Conservation (phyloP, 169 alveolate genomes). For the Blepharisma undulans region DNA sequence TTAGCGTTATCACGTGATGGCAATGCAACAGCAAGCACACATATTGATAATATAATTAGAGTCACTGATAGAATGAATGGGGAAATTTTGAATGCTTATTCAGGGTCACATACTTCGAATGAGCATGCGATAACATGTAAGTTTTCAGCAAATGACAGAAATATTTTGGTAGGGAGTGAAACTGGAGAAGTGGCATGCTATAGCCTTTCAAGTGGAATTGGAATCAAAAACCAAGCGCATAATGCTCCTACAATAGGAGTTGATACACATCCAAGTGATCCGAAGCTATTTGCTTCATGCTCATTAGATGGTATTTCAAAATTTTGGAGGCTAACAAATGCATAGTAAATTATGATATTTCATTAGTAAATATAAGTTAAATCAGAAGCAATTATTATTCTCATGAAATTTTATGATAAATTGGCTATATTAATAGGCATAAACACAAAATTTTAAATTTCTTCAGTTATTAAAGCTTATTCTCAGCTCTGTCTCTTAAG, state of each 20-base stretch:
- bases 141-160: background rate
- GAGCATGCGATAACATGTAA: background rate
- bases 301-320: background rate
- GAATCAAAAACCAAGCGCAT: background rate
- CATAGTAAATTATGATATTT: background rate
- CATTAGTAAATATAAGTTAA: background rate
- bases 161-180: background rate
- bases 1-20: background rate
- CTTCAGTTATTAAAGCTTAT: background rate
- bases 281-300: background rate
- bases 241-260: background rate
- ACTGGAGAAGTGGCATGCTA: background rate
- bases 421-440: too few relatives aligned
- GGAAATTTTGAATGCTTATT: background rate
- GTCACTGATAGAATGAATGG: background rate
- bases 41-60: background rate
- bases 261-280: background rate
- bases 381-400: too few relatives aligned
- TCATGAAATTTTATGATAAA: too few relatives aligned
- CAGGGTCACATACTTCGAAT: background rate
- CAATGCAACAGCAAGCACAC: background rate
- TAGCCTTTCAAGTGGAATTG: background rate
- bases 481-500: slow-evolving; percentile 5
- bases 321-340: background rate
- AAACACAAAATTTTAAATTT: background rate